Conservation (phyloP, 768 basidiomycete genomes). For the Filobasidium wieringae region DNA sequence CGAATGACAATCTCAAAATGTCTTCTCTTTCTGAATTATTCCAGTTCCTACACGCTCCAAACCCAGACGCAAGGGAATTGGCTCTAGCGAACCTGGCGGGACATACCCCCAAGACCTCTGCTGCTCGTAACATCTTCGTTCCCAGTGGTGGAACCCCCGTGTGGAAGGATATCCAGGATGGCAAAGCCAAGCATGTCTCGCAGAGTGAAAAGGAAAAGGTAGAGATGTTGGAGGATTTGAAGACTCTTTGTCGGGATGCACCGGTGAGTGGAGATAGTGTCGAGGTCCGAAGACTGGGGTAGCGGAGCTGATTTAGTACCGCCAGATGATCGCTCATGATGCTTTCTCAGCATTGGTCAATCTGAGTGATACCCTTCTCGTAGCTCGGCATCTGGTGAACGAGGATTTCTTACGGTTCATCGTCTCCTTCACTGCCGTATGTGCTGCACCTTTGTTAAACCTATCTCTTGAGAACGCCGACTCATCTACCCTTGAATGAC, state of each 20-base stretch:
- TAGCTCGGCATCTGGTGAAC: slow-evolving; percentile 59
- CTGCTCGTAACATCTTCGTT: slow-evolving; percentile 65
- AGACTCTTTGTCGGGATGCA: slow-evolving; percentile 77
- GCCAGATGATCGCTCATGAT: slow-evolving; percentile 78
- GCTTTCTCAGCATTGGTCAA: slow-evolving; percentile 90
- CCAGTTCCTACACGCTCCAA: slow-evolving; percentile 71
- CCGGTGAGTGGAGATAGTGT: slow-evolving; percentile 45
- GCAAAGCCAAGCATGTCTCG: slow-evolving; percentile 19
- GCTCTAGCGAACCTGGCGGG: slow-evolving; percentile 72
- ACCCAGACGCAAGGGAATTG: slow-evolving; percentile 75
- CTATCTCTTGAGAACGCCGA: not conserved
- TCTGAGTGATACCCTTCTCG: slow-evolving; percentile 67
- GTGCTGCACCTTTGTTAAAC: slow-evolving; percentile 28
- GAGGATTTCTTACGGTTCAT: slow-evolving; percentile 63
- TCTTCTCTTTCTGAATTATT: slow-evolving; percentile 51
- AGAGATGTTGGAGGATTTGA: slow-evolving; percentile 56
- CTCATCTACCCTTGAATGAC: not conserved
- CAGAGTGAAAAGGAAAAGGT: slow-evolving; percentile 48
- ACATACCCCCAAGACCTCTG: slow-evolving; percentile 61
- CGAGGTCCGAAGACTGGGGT: slow-evolving; percentile 20
- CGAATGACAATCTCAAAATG: slow-evolving; percentile 18
- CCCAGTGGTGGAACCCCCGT: slow-evolving; percentile 50
- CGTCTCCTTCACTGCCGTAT: slow-evolving; percentile 77
- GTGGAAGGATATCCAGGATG: slow-evolving; percentile 41
- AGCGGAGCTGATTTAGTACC: too few species aligned